Conservation (phyloP, 2,329 filamentous ascomycete genomes). For the Cladosporium sp. region DNA sequence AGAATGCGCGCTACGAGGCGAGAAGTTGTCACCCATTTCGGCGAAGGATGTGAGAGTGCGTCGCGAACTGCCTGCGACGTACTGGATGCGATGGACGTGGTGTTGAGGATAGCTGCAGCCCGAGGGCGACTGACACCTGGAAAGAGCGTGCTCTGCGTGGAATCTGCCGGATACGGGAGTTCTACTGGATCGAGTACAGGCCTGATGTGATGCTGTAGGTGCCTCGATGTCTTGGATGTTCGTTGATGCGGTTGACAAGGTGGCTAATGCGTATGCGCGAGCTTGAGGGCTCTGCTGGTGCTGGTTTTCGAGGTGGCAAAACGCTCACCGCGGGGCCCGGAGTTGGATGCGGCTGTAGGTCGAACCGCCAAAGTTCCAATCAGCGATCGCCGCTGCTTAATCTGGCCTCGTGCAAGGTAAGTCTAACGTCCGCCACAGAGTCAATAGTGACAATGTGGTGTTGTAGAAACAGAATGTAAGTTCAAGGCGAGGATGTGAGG, state of each 20-base stretch:
- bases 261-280: slow-evolving; percentile 2
- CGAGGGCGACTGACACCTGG: not conserved
- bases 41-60: not conserved
- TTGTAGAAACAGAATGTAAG: not conserved
- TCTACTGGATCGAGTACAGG: not conserved
- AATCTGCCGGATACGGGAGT: not conserved
- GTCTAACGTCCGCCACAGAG: not conserved
- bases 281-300: not conserved
- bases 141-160: not conserved
- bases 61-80: not conserved
- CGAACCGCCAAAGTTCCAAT: not conserved
- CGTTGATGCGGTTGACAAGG: not conserved
- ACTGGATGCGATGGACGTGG: not conserved
- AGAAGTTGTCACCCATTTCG: slow-evolving; percentile 6
- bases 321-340: not conserved
- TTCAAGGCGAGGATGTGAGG: not conserved
- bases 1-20: slow-evolving; percentile 8
- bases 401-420: not conserved
- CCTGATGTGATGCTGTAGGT: not conserved
- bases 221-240: not conserved
- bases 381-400: not conserved
- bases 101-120: not conserved
- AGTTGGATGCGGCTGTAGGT: not conserved
- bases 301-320: slow-evolving; percentile 7
- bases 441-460: not conserved